Conservation (phyloP, 768 basidiomycete genomes). For the Mycena sanguinolenta region DNA sequence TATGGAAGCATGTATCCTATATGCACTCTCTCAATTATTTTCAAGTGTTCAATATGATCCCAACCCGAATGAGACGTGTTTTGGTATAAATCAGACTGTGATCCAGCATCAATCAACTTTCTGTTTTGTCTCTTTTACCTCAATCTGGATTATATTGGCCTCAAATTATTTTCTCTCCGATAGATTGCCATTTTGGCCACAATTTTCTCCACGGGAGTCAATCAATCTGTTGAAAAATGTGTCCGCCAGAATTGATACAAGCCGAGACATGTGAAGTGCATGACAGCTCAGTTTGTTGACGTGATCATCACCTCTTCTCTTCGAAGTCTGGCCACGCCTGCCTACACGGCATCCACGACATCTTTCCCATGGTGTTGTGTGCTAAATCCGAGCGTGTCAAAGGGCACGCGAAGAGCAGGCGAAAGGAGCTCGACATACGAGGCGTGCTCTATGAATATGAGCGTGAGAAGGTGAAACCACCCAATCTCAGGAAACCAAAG, state of each 20-base stretch:
- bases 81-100: neutral
- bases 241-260: neutral
- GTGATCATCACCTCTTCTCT: neutral
- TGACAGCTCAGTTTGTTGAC: conserved; percentile 19
- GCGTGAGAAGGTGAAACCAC: conserved; percentile 5
- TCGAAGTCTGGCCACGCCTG: neutral
- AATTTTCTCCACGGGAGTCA: neutral
- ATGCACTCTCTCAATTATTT: neutral
- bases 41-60: neutral
- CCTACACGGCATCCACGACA: neutral
- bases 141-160: neutral
- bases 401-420: neutral
- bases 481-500: neutral
- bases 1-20: neutral
- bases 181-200: neutral
- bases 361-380: conserved; percentile 1
- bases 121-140: neutral
- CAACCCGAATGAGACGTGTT: neutral
- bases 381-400: conserved; percentile 24
- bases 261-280: conserved; percentile 4
- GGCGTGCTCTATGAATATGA: conserved; percentile 9
- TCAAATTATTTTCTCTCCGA: conserved; percentile 7
- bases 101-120: neutral
- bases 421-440: neutral
- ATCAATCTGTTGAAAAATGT: neutral